A percentile compares a stretch with the other conserved stretches of the same genome.
Evolutionary conservation across 2,329 filamentous ascomycete genomes (phyloP).

Genomic region (Bipolaris sorokiniana): DNA sequence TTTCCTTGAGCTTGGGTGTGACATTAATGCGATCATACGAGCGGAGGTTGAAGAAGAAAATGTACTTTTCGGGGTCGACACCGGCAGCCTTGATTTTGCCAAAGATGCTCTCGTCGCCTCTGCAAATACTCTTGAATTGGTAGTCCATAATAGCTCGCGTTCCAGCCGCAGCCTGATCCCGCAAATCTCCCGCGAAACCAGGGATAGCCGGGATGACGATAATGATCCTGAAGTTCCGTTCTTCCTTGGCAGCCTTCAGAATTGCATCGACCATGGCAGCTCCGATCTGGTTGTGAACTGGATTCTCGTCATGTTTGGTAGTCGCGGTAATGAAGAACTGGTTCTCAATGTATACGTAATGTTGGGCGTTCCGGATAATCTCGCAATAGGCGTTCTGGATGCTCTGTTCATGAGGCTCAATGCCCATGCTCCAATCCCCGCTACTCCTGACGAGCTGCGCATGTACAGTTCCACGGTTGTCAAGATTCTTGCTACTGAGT

Average conservation of each 20-base stretch:
- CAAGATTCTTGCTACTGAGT: conserved; percentile 67
- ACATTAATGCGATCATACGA: conserved; percentile 92
- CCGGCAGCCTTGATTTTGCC: conserved; percentile 75
- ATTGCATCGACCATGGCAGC: conserved; percentile 89
- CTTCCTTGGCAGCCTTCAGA: conserved; percentile 78
- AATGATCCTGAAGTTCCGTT: conserved; percentile 88
- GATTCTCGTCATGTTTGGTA: conserved; percentile 76
- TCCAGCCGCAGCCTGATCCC: conserved; percentile 80
- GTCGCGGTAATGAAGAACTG: conserved; percentile 94
- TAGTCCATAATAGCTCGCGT: conserved; percentile 97
- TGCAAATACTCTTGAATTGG: conserved; percentile 94
- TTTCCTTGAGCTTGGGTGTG: conserved; percentile 72
- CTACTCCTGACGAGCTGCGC: conserved; percentile 90
- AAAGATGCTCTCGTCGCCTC: conserved; percentile 90
- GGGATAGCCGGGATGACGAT: conserved; percentile 89
- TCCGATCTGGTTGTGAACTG: conserved; percentile 87
- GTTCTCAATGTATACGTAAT: conserved; percentile 97
- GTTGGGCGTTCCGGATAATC: conserved; percentile 83
- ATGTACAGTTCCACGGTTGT: conserved; percentile 71
- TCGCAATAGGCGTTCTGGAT: conserved; percentile 89
- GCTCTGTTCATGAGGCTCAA: conserved; percentile 75
- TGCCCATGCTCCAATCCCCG: conserved; percentile 91
- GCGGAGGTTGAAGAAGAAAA: conserved; percentile 93
- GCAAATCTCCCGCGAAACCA: conserved; percentile 89
- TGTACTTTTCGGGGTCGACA: conserved; percentile 76